Base-by-base conservation (phyloP, 1,139 yeast genomes). In the Kodamaea arcana region DNA sequence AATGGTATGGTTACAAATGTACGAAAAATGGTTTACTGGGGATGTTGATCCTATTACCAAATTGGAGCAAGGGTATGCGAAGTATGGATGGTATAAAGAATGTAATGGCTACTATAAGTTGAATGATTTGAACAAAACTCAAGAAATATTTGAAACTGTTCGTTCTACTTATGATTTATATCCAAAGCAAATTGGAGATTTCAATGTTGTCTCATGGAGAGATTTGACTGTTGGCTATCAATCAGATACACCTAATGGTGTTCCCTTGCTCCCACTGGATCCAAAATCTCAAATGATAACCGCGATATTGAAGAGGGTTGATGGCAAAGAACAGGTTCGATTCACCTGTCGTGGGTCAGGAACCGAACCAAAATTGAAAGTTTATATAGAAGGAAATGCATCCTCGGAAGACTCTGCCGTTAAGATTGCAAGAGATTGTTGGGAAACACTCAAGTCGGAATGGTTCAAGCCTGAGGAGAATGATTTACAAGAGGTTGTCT, bases 301-400 rank as follows among this genome's bases (percentile, higher is more conserved):
- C 0, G 83, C 74, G 1, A 58, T 57, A 8, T 48, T 76, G 30
- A 48, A 61, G 26, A 50, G 59, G 3, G 7, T n/a, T 7, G 39
- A 50, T n/a, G 55, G 48, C 20, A 48, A 43, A 3, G 74, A 64
- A 25, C 44, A 46, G 15, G 78, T 87, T 2, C 64, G 95, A 28
- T 82, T 90, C 54, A 90, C 97, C 0, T 80, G 86, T 33, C 71
- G 98, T 33, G 97, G 97, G 0, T 86, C 96, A 4, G 98, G 98
- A 8, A 92, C 98, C 0, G 98, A 92, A 54, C 97, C 97, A 3
- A 92, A 92, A 52, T 65, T 92, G 42, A 92, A 92, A 57, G 86
- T 90, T 1, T 92, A 92, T 59, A 81, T 92, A 29, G 97, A 92
- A 54, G 95, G 94, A 0, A 60, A 59, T 27, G 72, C 85, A 0